Evolutionary conservation across 1,284 basidiomycete genomes (phyloP).

Genomic region (Heterobasidion occidentale): DNA sequence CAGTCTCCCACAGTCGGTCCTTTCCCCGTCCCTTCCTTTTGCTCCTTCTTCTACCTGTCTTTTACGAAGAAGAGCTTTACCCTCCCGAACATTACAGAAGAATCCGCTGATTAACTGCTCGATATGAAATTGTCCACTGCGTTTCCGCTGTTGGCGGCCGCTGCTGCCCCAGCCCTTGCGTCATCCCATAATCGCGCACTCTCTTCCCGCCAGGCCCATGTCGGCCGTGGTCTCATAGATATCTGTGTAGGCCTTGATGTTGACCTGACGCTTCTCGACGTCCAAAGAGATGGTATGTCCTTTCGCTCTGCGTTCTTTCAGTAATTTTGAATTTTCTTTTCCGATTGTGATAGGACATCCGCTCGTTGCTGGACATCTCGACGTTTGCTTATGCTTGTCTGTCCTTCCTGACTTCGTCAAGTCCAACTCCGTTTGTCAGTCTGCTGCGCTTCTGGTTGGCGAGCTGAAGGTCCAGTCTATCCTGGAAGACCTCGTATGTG

Average conservation of each 20-base stretch:
- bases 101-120: not conserved
- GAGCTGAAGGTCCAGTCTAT: slow-evolving; percentile 4
- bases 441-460: slow-evolving; percentile 7
- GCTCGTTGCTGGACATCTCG: slow-evolving; percentile 12
- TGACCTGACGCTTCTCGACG: slow-evolving; percentile 11
- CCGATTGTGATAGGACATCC: slow-evolving; percentile 6
- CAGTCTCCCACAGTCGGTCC: not conserved
- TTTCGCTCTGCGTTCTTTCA: not conserved
- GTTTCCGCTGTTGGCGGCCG: not conserved
- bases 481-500: slow-evolving; percentile 11
- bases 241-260: slow-evolving; percentile 14
- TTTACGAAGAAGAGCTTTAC: no score
- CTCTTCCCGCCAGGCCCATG: slow-evolving; percentile 11
- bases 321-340: not conserved
- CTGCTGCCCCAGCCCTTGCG: not conserved
- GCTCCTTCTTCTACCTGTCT: no score
- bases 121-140: slow-evolving; percentile 1
- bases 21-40: not conserved
- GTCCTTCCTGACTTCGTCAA: slow-evolving; percentile 14
- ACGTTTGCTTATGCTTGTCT: slow-evolving; percentile 16
- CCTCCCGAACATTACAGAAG: no score
- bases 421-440: slow-evolving; percentile 9
- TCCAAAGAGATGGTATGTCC: slow-evolving; percentile 6
- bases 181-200: not conserved
- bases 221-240: slow-evolving; percentile 12